Conservation (phyloP, 495 filamentous ascomycete genomes). For the Hypoxylon lenormandii region DNA sequence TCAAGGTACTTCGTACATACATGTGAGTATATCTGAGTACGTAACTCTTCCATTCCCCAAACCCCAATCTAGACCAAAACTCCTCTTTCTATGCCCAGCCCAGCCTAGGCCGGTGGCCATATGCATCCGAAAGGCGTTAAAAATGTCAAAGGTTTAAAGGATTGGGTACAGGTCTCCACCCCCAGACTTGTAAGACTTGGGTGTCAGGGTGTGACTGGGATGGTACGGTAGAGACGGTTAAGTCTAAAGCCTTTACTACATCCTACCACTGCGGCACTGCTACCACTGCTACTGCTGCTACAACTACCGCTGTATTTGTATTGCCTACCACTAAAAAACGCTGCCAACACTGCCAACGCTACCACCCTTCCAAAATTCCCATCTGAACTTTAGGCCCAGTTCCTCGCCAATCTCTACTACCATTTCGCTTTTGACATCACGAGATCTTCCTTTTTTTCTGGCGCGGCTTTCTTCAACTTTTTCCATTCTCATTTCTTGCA, state of each 20-base stretch:
- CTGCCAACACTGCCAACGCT: too few relatives aligned
- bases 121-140: too few relatives aligned
- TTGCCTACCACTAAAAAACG: too few relatives aligned
- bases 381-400: background rate
- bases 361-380: background rate
- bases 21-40: background rate
- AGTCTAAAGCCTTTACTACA: too few relatives aligned
- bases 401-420: conserved; percentile 1
- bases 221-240: too few relatives aligned
- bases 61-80: background rate
- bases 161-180: background rate
- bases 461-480: conserved; percentile 1
- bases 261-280: too few relatives aligned
- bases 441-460: conserved; percentile 13
- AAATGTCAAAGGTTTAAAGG: background rate
- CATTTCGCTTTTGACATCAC: background rate
- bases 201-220: background rate
- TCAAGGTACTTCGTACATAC: background rate
- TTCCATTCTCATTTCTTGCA: conserved; percentile 16
- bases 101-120: background rate
- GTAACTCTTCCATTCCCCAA: background rate
- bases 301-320: too few relatives aligned
- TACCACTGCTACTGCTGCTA: too few relatives aligned
- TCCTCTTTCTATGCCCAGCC: background rate
- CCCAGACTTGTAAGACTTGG: background rate